Evolutionary conservation across 2,329 filamentous ascomycete species (phyloP), one percentile per base, ranked within the genome.

Genomic region (Calonectria pteridis): DNA sequence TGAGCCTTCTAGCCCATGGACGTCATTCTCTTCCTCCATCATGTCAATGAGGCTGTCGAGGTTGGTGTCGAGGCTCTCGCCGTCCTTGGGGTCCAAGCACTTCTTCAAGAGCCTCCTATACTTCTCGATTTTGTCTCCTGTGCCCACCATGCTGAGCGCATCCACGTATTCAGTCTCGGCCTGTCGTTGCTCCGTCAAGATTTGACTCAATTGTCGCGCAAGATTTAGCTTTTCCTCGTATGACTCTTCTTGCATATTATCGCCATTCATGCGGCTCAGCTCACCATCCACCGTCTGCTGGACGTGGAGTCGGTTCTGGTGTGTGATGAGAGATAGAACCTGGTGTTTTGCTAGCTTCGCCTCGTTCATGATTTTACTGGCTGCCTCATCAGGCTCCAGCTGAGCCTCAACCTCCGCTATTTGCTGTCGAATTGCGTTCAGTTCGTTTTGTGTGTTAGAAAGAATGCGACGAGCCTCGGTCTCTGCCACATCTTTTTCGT

Each of bases 41-140:
- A 92, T 90, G 59, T 89, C 87, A 78, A 92, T 91, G 74, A 92
- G 84, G 73, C 88, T 90, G 80, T 91, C 89, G 65, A 92, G 83
- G 79, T 91, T 92, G 55, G 88, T 87, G 82, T 95, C 93, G 43
- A 95, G 88, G 76, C 91, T 92, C 77, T 94, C 92, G 71, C 88
- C 88, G 64, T 94, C 93, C 77, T 91, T 88, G 20, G 92, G 88
- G 31, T 93, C 92, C 33, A 95, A 86, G 73, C 94, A 94, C 73
- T 90, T 90, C 73, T 90, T 91, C 37, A 95, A 90, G 35, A 95
- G 87, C 69, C 89, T 89, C 74, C 93, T 89, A 83, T 96, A 96
- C 82, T 93, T 91, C 77, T 93, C 92, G 76, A 94, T 94, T 81
- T 92, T 92, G 82, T 94, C 93, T 43, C 93, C 92, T 46, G 93